phyloP scores from a whole-genome alignment of 2,329 filamentous ascomycete genomes.

The Dothistroma pini region DNA sequence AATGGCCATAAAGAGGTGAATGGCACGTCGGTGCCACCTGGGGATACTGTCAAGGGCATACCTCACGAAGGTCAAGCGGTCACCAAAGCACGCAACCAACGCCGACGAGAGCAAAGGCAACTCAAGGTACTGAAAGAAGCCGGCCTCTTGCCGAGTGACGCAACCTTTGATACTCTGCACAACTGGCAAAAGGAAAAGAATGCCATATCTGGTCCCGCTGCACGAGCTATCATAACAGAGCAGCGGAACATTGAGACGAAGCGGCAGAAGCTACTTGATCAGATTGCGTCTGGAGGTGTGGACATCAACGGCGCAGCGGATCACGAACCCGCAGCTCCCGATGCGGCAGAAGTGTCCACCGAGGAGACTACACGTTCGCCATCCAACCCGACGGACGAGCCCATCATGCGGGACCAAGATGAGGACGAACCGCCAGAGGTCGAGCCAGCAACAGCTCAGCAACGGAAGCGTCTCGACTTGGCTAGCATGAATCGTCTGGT shows the following conservation, averaged over 20 bases:
- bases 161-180: conserved; percentile 49
- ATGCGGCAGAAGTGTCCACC: neutral
- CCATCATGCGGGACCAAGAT: conserved; percentile 4
- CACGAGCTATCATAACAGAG: neutral
- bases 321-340: neutral
- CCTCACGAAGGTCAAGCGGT: conserved; percentile 47
- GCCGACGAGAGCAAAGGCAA: conserved; percentile 49
- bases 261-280: conserved; percentile 15
- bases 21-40: neutral
- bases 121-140: conserved; percentile 52
- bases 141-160: conserved; percentile 50
- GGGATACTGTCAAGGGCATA: neutral
- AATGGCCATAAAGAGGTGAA: neutral
- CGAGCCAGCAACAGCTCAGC: conserved; percentile 11
- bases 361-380: neutral
- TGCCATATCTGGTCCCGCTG: neutral
- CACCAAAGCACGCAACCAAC: conserved; percentile 55
- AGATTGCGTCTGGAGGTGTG: conserved; percentile 17
- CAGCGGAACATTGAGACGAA: conserved; percentile 11
- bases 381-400: neutral
- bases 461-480: conserved; percentile 51
- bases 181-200: conserved; percentile 19
- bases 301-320: conserved; percentile 2
- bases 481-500: conserved; percentile 64
- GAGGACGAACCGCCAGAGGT: conserved; percentile 26